Base-by-base conservation (phyloP, 1,139 yeast genomes). In the Candida tropicalis region DNA sequence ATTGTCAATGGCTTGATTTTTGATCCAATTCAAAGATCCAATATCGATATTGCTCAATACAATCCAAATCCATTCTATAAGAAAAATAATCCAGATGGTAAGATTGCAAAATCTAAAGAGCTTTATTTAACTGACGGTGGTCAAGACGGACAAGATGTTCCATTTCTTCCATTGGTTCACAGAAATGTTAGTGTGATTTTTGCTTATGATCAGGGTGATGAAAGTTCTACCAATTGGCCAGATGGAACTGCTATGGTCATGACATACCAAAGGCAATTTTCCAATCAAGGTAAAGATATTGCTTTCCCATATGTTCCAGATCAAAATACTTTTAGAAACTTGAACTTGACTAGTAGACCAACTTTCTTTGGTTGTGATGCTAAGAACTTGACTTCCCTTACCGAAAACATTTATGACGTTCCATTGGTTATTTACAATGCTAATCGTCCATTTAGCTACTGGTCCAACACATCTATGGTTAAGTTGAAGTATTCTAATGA, bases 21-120 rank as follows among this genome's bases (percentile, higher is more conserved):
- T 6, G 41, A 43, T 32, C 48, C 49, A 11, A 20, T 42, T 35
- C 35, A 38, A 23, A 20, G 22, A 15, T 31, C 38, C 2, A 49
- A 56, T 28, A 59, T 56, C 12, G 77, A 71, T 50, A 55, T 71
- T 53, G 80, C 70, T 26, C 64, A 65, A 42, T 75, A 70, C 52
- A 52, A 54, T 15, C 83, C 83, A 24, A 78, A 78, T 49, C 82
- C 84, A 25, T 79, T 79, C 56, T 70, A 59, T 20, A 50, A 55
- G 28, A 59, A 69, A 11, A 48, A 50, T 31, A 54, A 57, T 39
- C 44, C 45, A n/a, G 32, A 37, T 25, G 42, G 39, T 3, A 18
- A 55, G n/a, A 54, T 62, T 20, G 45, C 52, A 7, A 32, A 45
- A 9, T 55, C 59, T 40, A 44, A 48, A 2, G 52, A 65, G 1